Percentiles rank a stretch among this genome's conserved stretches.
These are phyloP conservation scores for Sporobolomyces phaffii DNA, from an alignment of 768 basidiomycete species.

Conservation along the genomic window DNA sequence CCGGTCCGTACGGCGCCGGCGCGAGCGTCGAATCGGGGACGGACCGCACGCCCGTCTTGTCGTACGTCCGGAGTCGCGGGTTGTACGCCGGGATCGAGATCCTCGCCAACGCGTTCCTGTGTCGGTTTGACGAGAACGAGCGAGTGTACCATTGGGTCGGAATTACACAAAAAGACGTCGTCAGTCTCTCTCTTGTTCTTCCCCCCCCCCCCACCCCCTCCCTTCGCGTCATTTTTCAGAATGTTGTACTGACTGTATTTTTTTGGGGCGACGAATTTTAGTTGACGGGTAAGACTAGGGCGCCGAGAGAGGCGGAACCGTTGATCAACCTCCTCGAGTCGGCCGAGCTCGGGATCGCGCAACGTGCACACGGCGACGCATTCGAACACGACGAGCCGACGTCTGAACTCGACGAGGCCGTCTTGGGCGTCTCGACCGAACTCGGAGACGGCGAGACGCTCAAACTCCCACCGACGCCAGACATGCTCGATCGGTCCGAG, in stretches of 20 bases:
- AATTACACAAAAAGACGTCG: conserved; percentile 15
- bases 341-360: conserved; percentile 25
- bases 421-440: conserved; percentile 8
- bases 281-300: conserved; percentile 14
- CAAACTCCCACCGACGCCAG: conserved; percentile 43
- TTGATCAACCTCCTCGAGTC: conserved; percentile 20
- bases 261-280: neutral
- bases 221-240: too few species aligned
- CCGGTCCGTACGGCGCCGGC: conserved; percentile 41
- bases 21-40: conserved; percentile 32
- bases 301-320: conserved; percentile 22
- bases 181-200: neutral
- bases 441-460: conserved; percentile 41
- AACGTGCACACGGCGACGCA: conserved; percentile 17
- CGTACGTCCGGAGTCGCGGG: conserved; percentile 31
- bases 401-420: conserved; percentile 16
- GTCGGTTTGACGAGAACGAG: conserved; percentile 33
- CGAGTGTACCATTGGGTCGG: conserved; percentile 22
- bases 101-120: conserved; percentile 33
- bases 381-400: conserved; percentile 34
- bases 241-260: too few species aligned
- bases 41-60: conserved; percentile 38
- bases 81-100: conserved; percentile 43
- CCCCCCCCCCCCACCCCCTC: too few species aligned
- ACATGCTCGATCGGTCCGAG: conserved; percentile 33